Percentiles rank a stretch among this genome's conserved stretches.
Conservation (phyloP, 2,329 filamentous ascomycete genomes). For the Aspergillus costaricaensis region DNA sequence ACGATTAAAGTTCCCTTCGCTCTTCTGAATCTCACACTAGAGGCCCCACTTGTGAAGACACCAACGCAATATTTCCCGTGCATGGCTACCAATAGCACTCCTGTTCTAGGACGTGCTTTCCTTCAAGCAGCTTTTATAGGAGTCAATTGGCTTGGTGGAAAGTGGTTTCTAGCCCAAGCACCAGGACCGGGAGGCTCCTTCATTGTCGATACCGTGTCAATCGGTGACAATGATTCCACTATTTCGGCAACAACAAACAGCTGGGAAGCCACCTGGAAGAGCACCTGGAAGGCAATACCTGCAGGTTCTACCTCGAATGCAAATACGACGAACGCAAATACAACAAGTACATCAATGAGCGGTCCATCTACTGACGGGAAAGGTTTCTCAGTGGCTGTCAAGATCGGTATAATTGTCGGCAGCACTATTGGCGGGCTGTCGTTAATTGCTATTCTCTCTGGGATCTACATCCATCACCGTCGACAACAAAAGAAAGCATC, state of each 20-base stretch:
- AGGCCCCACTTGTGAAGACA: constrained; percentile 17
- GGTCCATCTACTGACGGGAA: background rate
- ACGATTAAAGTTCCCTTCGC: constrained; percentile 27
- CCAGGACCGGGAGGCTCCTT: constrained; percentile 15
- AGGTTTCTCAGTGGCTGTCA: background rate
- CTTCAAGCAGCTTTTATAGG: constrained; percentile 28
- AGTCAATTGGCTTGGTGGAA: constrained; percentile 18
- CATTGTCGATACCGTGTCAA: background rate
- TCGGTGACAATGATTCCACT: background rate
- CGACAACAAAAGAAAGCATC: background rate
- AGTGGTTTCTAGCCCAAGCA: constrained; percentile 27
- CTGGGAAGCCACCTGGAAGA: background rate
- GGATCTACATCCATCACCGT: background rate
- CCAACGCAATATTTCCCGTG: constrained; percentile 27
- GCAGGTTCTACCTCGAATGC: background rate
- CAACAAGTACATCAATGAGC: background rate
- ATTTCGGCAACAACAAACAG: background rate
- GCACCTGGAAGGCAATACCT: background rate
- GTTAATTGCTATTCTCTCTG: background rate
- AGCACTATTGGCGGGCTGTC: background rate
- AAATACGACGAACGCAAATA: background rate
- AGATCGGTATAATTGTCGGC: background rate
- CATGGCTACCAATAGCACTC: background rate
- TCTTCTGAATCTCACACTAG: constrained; percentile 26
- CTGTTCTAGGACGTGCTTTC: background rate